A percentile compares a stretch with the other conserved stretches of the same genome.
phyloP scores from a whole-genome alignment of 805 yeast species.

The Candida anglica region DNA sequence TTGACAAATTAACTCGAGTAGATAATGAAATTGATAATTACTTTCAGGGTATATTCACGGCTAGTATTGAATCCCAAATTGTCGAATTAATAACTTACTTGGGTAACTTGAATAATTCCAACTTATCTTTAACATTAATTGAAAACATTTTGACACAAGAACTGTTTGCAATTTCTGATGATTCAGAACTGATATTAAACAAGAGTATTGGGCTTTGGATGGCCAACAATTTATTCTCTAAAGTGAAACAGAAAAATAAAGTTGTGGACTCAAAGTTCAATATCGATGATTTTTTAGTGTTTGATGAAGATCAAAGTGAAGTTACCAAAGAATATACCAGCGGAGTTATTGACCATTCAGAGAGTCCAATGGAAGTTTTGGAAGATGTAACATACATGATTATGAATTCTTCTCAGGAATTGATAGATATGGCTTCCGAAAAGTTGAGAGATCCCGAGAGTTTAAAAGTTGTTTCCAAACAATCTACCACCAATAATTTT shows the following conservation, averaged over 20 bases:
- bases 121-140: constrained; percentile 2
- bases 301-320: constrained; percentile 19
- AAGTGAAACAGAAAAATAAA: not conserved
- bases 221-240: constrained; percentile 15
- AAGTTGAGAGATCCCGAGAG: constrained; percentile 5
- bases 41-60: constrained; percentile 11
- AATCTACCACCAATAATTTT: constrained; percentile 6
- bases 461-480: not conserved
- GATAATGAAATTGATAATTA: constrained; percentile 2
- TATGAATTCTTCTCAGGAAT: constrained; percentile 34
- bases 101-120: not conserved
- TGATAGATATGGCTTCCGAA: constrained; percentile 33
- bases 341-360: not conserved
- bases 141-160: constrained; percentile 16
- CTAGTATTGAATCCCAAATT: constrained; percentile 17
- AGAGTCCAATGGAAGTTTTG: constrained; percentile 9
- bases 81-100: constrained; percentile 2
- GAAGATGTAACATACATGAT: constrained; percentile 28
- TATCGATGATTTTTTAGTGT: constrained; percentile 18
- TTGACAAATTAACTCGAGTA: constrained; percentile 10
- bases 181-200: constrained; percentile 5
- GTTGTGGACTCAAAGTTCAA: constrained; percentile 3
- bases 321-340: constrained; percentile 7
- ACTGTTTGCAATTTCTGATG: not conserved
- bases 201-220: constrained; percentile 28